Conservation (phyloP, 805 yeast species). For the Candida jianshihensis region DNA sequence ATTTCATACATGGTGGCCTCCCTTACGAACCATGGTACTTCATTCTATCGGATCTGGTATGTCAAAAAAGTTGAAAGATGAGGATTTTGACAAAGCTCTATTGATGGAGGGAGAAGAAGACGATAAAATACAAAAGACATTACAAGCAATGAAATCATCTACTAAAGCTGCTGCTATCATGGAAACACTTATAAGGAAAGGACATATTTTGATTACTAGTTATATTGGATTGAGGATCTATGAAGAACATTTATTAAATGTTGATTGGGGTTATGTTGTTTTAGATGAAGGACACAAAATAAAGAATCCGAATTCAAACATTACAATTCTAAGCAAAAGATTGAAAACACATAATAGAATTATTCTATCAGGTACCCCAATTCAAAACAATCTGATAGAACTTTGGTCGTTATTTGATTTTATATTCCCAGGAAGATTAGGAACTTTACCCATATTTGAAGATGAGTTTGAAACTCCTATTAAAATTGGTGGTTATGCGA, state of each 20-base stretch:
- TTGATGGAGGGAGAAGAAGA: conserved; percentile 37
- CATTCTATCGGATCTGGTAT: conserved; percentile 93
- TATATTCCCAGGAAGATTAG: conserved; percentile 89
- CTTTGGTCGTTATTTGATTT: conserved; percentile 95
- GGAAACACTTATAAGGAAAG: conserved; percentile 52
- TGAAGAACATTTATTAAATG: conserved; percentile 52
- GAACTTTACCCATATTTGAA: conserved; percentile 92
- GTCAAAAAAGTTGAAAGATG: conserved; percentile 36
- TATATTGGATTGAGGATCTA: conserved; percentile 80
- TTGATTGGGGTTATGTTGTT: conserved; percentile 84
- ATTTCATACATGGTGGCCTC: conserved; percentile 97
- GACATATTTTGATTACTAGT: conserved; percentile 86
- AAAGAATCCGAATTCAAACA: conserved; percentile 86
- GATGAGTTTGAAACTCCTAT: conserved; percentile 89
- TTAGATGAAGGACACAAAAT: conserved; percentile 97
- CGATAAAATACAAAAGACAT: conserved; percentile 22
- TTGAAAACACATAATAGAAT: conserved; percentile 78
- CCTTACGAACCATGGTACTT: conserved; percentile 74
- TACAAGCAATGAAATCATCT: conserved; percentile 23
- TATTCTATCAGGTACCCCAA: conserved; percentile 92
- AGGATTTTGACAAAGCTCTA: conserved; percentile 44
- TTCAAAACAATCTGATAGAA: conserved; percentile 87
- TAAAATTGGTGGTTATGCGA: conserved; percentile 96
- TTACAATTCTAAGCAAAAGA: conserved; percentile 80
- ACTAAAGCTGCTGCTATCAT: conserved; percentile 41